Base-by-base conservation (phyloP, 2,329 filamentous ascomycete genomes). In the Pseudogymnoascus sp. region DNA sequence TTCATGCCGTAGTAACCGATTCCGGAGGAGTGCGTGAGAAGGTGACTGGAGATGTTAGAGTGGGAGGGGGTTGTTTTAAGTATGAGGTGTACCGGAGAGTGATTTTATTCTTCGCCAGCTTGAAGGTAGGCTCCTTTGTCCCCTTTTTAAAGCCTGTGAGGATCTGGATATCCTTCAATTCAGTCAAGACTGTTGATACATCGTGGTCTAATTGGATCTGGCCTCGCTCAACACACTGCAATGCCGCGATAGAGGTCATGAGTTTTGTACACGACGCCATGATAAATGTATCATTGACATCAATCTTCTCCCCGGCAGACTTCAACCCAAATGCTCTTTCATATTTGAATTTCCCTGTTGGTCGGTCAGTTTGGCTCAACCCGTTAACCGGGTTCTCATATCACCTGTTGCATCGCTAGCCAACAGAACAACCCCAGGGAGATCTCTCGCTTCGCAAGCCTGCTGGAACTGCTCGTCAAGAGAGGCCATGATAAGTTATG, bases 211-310 rank as follows among this genome's bases (percentile, higher is more conserved):
- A 72, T 1, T 66, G 72, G 16, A 84, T 66, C 7, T 70, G 65
- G 0, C 79, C 81, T 60, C 77, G 72, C 68, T 85, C 83, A 1
- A 85, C 82, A 0, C 83, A 76, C 69, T 85, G 82, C 80, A 86
- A 80, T 33, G 75, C 78, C 0, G 81, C 80, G 7, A 84, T 69
- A 0, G 76, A 79, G 0, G 77, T 74, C 4, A 84, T 69, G 70
- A 84, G 75, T 72, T 85, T 85, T 14, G 83, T 83, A 68, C 80
- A 83, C 0, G 81, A 83, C 0, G 82, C 82, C 4, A 85, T 75
- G 80, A 80, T 55, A 69, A 86, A 89, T 0, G 84, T 74, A 7
- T 77, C 83, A 39, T 89, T 84, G 0, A 84, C 72, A 0, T 79
- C 79, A 81, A 89, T 84, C 29, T 55, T 55, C 49, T 55, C 49